phyloP scores from a whole-genome alignment of 2,329 filamentous ascomycete genomes.

The Hirsutella rhossiliensis region DNA sequence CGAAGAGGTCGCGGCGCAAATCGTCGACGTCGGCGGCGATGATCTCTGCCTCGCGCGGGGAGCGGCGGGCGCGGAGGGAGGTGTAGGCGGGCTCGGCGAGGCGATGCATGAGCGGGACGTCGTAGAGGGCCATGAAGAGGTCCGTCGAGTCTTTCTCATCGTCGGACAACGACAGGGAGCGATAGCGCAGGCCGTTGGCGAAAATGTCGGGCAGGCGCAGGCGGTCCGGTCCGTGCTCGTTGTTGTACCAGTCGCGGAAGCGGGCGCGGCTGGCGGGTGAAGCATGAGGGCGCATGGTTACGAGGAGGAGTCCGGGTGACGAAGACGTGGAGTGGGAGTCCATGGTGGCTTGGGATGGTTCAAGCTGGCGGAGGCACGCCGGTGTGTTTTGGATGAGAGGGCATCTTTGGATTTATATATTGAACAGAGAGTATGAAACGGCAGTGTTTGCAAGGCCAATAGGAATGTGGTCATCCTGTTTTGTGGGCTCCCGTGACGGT shows the following conservation, averaged over 20 bases:
- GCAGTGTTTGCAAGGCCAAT: too few species aligned
- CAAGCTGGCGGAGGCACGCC: neutral
- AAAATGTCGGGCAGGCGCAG: constrained; percentile 65
- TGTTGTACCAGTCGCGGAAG: constrained; percentile 92
- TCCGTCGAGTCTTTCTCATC: constrained; percentile 33
- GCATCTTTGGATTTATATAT: too few species aligned
- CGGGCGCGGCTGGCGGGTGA: constrained; percentile 47
- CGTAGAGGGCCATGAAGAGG: constrained; percentile 67
- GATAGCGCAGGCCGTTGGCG: constrained; percentile 68
- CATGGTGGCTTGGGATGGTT: neutral
- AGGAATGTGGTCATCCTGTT: too few species aligned
- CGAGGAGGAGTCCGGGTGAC: constrained; percentile 61
- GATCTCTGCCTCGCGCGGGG: constrained; percentile 38
- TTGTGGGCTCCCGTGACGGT: too few species aligned
- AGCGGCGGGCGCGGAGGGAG: constrained; percentile 45
- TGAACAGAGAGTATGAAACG: neutral
- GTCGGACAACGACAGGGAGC: constrained; percentile 57
- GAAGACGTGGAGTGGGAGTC: constrained; percentile 14
- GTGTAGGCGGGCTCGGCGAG: constrained; percentile 62
- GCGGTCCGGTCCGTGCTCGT: constrained; percentile 76
- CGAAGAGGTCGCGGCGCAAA: constrained; percentile 60
- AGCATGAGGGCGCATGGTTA: constrained; percentile 71
- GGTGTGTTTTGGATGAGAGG: too few species aligned
- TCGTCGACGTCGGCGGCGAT: constrained; percentile 47
- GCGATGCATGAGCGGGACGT: constrained; percentile 62